phyloP scores from a whole-genome alignment of 441 rosid genomes.

The Pelargonium fulgidum region DNA sequence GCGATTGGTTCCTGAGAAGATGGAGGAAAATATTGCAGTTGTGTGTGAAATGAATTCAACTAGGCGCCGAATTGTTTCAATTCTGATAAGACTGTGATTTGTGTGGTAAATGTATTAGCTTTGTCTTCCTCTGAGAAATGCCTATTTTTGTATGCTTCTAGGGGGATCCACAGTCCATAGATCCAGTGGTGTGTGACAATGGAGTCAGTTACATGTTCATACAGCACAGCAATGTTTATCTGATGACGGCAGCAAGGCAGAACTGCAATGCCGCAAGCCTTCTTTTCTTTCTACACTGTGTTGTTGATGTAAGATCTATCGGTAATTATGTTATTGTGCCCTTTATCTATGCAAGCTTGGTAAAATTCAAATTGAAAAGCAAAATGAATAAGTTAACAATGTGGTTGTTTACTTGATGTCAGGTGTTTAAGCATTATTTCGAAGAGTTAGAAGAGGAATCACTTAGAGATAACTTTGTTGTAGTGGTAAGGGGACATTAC shows the following conservation, averaged over 20 bases:
- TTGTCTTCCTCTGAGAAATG: neutral
- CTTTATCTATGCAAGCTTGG: neutral
- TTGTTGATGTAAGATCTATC: constrained; percentile 66
- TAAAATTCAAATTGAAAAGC: neutral
- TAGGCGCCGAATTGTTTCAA: neutral
- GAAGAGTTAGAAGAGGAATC: constrained; percentile 97
- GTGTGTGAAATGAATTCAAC: too few species aligned
- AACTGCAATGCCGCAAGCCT: constrained; percentile 95
- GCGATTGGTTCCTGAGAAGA: constrained; percentile 2
- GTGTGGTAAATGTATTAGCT: neutral
- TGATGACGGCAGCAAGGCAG: constrained; percentile 87
- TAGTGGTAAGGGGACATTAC: constrained; percentile 56
- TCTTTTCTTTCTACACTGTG: constrained; percentile 77
- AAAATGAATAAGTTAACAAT: neutral
- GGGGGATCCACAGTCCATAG: constrained; percentile 95
- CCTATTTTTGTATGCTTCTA: constrained; percentile 17
- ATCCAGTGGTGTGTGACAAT: constrained; percentile 90
- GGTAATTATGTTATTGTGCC: constrained; percentile 15
- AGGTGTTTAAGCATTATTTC: constrained; percentile 98
- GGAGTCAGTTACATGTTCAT: constrained; percentile 92
- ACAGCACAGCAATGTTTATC: constrained; percentile 82
- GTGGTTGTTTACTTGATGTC: constrained; percentile 11
- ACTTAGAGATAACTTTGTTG: constrained; percentile 93
- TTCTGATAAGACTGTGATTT: neutral
- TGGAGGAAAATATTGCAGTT: neutral